Evolutionary conservation across 805 yeast genomes (phyloP).

Genomic region (Ogataea populi-albae): DNA sequence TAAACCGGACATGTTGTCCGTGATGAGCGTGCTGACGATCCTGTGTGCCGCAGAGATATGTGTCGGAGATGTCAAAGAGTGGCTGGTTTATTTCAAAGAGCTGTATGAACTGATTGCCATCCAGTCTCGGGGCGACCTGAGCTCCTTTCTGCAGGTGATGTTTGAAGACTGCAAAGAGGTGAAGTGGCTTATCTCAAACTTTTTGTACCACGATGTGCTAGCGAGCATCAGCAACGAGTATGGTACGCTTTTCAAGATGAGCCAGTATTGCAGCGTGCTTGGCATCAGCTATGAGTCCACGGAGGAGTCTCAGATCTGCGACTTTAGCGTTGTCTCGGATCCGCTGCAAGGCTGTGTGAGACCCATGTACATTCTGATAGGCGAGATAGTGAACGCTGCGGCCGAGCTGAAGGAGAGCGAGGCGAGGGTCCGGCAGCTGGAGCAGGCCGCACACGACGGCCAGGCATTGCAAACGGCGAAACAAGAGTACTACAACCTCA

Average conservation of each 20-base stretch:
- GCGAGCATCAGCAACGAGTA: conserved; percentile 31
- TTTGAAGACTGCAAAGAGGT: conserved; percentile 30
- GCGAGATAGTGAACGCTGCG: conserved; percentile 34
- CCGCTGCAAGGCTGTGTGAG: conserved; percentile 42
- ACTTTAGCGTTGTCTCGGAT: conserved; percentile 24
- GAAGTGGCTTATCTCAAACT: conserved; percentile 34
- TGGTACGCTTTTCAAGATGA: conserved; percentile 35
- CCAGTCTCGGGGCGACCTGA: conserved; percentile 27
- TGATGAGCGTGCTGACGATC: conserved; percentile 21
- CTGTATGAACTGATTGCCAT: conserved; percentile 22
- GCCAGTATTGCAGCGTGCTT: conserved; percentile 29
- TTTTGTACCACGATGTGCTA: conserved; percentile 39
- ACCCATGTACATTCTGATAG: conserved; percentile 35
- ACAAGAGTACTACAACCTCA: conserved; percentile 3
- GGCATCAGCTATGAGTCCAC: conserved; percentile 9
- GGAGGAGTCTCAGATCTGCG: conserved; percentile 7
- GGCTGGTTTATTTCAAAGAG: conserved; percentile 17
- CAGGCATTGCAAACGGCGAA: conserved; percentile 3
- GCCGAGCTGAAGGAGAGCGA: conserved; percentile 10
- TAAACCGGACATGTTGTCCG: conserved; percentile 14
- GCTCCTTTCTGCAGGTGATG: conserved; percentile 19
- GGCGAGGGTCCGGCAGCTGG: conserved; percentile 1
- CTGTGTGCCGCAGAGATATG: conserved; percentile 26
- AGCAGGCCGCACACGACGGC: neutral
- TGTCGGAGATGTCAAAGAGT: conserved; percentile 24